Base-by-base conservation (phyloP, 2,329 filamentous ascomycete genomes). In the Trichoderma sp. region DNA sequence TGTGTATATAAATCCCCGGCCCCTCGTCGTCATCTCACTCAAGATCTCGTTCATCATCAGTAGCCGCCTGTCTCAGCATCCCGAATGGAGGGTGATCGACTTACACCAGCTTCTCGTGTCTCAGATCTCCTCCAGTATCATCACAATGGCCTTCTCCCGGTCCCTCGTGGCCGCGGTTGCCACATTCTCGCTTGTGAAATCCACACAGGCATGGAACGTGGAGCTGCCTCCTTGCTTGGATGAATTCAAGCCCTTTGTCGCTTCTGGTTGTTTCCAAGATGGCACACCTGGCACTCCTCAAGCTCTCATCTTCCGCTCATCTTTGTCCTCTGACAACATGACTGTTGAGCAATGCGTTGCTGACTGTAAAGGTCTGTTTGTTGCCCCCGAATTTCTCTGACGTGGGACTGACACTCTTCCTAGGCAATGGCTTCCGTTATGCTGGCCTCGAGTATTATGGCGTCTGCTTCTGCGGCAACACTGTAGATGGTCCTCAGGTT, bases 381-480 rank as follows among this genome's bases (percentile, higher is more conserved):
- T 11, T 34, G 17, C 30, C 23, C 17, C n/a, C 11, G 17, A 26
- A 4, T 6, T 3, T 2, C 3, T 17, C 36, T 20, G n/a, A 34
- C 9, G 23, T 61, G 26, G 11, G 13, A 39, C 59, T 71, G 43
- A 72, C 53, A 47, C 34, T 32, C 17, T 66, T 13, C 17, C 20
- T 43, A 83, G 82, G 83, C 71, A 85, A 87, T 74, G 82, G 83
- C 57, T 87, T 83, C 78, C 81, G 84, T 64, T 85, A 87, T 73
- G 84, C 85, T 73, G 85, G 85, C 70, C 82, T 87, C 39, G 81
- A 83, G 73, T 86, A 85, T 78, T 84, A 86, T 72, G 85, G 85
- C 71, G 80, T 83, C 55, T 88, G 88, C 80, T 88, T 87, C 78
- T 85, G 86, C 73, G 83, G 85, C 36, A 80, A 86, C 73, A 85